phyloP scores from a whole-genome alignment of 768 basidiomycete species.

The Tubosaeta sp. region DNA sequence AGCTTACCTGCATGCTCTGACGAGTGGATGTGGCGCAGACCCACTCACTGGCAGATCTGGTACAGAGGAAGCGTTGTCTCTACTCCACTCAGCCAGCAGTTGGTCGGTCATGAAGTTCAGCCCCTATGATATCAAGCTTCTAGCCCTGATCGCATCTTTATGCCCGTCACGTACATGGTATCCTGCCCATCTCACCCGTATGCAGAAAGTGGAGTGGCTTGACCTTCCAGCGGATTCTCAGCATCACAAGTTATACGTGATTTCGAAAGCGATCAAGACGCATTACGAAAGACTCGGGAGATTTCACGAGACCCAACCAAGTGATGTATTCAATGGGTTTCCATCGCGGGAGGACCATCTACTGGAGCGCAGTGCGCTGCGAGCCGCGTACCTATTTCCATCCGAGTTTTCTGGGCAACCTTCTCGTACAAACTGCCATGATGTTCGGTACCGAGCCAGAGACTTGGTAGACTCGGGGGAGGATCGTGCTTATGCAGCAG shows the following conservation, averaged over 20 bases:
- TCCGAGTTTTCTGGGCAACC: neutral
- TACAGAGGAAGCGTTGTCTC: conserved; percentile 28
- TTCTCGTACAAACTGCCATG: neutral
- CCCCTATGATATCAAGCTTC: conserved; percentile 23
- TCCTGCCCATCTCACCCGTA: conserved; percentile 33
- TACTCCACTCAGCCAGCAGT: conserved; percentile 35
- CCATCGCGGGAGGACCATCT: conserved; percentile 6
- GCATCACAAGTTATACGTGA: conserved; percentile 23
- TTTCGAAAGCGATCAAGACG: conserved; percentile 24
- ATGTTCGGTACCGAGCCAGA: conserved; percentile 7
- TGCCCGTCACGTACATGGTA: conserved; percentile 36
- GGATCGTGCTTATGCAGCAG: conserved; percentile 9
- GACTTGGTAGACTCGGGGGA: conserved; percentile 5
- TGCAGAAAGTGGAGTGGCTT: conserved; percentile 36
- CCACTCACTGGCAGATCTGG: conserved; percentile 32
- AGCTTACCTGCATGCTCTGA: conserved; percentile 45
- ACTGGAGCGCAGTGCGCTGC: conserved; percentile 10
- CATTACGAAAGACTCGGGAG: conserved; percentile 16
- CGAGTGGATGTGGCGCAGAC: conserved; percentile 36
- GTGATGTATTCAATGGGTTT: neutral
- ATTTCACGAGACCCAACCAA: conserved; percentile 2
- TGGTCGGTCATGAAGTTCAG: conserved; percentile 36
- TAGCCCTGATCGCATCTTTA: conserved; percentile 31
- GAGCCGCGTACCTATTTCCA: neutral
- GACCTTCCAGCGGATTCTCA: conserved; percentile 24